Base-by-base conservation (phyloP, 805 yeast genomes). In the Wickerhamiella brachini region DNA sequence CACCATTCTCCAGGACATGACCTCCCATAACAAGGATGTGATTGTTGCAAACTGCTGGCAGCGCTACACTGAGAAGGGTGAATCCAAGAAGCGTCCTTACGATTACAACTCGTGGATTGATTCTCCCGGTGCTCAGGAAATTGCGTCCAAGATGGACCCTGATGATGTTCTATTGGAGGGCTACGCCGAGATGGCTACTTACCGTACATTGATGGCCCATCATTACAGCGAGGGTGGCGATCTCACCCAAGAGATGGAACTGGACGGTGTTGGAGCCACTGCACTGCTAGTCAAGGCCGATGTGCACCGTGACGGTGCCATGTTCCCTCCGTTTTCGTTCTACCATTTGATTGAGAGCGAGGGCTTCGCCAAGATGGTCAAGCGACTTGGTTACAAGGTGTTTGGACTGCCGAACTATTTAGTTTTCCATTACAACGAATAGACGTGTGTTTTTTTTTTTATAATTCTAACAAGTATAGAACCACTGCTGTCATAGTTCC, bases 181-280 rank as follows among this genome's bases (percentile, higher is more conserved):
- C 3, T 93, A 93, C 68, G 71, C 81, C 1, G 97, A 93, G 63
- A 72, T 90, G 68, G 95, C 96, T 47, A 93, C 98, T 1, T 93
- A 84, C 66, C 78, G 99, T 68, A 84, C 95, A 15, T 73, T 93
- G 59, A 93, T 93, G 98, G 97, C 95, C 0, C 81, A 83, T 62
- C 78, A 80, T 65, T 85, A 83, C 66, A 84, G 83, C 60, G 68
- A 80, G 4, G 69, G 72, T 7, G 93, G 84, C 24, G 81, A 80
- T 34, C 79, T 38, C 12, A 72, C 75, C 57, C 75, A 80, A 3
- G 90, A 82, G 63, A 83, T 93, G 85, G 78, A 77, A 45, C 74
- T 93, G 53, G 97, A 93, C 66, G 98, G 99, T 65, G 97, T 93
- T 52, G 98, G 98, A 50, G 97, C 97, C 56, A 95, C 97, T 21